Evolutionary conservation across 2,329 filamentous ascomycete species (phyloP).

Genomic region (Colletotrichum viniferum): DNA sequence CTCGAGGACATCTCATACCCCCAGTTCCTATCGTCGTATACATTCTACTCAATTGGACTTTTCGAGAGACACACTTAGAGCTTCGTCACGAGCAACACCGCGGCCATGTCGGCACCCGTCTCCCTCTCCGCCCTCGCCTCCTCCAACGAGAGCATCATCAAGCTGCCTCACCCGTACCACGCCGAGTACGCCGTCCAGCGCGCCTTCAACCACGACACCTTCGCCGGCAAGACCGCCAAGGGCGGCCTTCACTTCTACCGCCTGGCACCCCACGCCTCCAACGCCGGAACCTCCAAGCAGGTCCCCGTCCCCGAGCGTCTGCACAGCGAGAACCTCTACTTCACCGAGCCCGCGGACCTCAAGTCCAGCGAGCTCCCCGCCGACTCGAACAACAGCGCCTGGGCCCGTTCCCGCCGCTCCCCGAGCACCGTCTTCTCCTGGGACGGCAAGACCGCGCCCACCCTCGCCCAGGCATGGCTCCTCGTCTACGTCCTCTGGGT

Average conservation of each 20-base stretch:
- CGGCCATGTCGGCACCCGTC: constrained; percentile 28
- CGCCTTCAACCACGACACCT: constrained; percentile 26
- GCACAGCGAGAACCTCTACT: constrained; percentile 41
- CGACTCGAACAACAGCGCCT: constrained; percentile 58
- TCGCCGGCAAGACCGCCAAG: constrained; percentile 19
- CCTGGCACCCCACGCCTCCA: constrained; percentile 33
- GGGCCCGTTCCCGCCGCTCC: constrained; percentile 60
- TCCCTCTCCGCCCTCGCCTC: constrained; percentile 29
- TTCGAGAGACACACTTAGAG: not conserved
- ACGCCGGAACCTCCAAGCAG: constrained; percentile 26
- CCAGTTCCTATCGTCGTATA: not conserved
- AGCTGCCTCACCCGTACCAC: constrained; percentile 55
- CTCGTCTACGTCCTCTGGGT: constrained; percentile 58
- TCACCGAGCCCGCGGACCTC: constrained; percentile 50
- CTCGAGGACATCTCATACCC: not conserved
- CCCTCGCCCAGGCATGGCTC: constrained; percentile 57
- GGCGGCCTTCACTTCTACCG: constrained; percentile 35
- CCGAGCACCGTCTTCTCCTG: constrained; percentile 51
- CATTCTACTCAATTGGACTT: not conserved
- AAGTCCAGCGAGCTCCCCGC: constrained; percentile 54
- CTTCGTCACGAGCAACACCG: not conserved
- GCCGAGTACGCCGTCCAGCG: constrained; percentile 48
- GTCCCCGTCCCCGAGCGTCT: constrained; percentile 35
- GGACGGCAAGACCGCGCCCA: constrained; percentile 44
- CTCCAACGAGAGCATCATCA: constrained; percentile 44